phyloP scores from a whole-genome alignment of 177 flowering plant species.

The Viscum album region DNA sequence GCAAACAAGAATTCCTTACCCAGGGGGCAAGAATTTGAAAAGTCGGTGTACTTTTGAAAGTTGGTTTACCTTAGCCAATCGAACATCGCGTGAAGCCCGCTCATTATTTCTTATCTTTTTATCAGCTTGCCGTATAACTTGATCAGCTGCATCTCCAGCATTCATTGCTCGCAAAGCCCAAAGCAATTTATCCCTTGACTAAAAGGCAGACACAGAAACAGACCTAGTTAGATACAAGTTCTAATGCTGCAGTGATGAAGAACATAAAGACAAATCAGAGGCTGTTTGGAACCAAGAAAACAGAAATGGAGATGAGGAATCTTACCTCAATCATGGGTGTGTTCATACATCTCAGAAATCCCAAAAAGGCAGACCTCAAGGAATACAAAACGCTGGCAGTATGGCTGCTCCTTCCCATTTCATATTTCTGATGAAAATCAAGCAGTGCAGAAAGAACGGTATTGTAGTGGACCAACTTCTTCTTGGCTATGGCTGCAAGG shows the following conservation, averaged over 20 bases:
- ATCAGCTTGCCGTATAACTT: slow-evolving; percentile 79
- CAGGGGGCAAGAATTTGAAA: not conserved
- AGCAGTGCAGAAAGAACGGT: slow-evolving; percentile 50
- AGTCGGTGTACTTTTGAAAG: not conserved
- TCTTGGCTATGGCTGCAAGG: slow-evolving; percentile 82
- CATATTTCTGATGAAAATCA: slow-evolving; percentile 53
- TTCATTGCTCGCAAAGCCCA: slow-evolving; percentile 70
- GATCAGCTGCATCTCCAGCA: slow-evolving; percentile 99
- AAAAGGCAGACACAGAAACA: slow-evolving; percentile 16
- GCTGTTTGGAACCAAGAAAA: not conserved
- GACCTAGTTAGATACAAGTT: slow-evolving; percentile 8
- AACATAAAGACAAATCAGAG: too few relatives aligned
- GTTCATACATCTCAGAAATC: slow-evolving; percentile 72
- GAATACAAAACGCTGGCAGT: slow-evolving; percentile 71
- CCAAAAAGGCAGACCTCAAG: slow-evolving; percentile 76
- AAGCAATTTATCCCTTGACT: slow-evolving; percentile 84
- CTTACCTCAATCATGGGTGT: slow-evolving; percentile 70
- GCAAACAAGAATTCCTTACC: too few relatives aligned
- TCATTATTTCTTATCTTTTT: slow-evolving; percentile 61
- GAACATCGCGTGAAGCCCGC: slow-evolving; percentile 57
- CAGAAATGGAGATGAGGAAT: not conserved
- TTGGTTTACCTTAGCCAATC: slow-evolving; percentile 46
- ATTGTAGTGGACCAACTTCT: slow-evolving; percentile 53
- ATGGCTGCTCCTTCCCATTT: slow-evolving; percentile 48
- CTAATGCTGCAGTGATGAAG: too few relatives aligned